Conservation (phyloP, 495 filamentous ascomycete genomes). For the Hyaloscypha hepaticicola region DNA sequence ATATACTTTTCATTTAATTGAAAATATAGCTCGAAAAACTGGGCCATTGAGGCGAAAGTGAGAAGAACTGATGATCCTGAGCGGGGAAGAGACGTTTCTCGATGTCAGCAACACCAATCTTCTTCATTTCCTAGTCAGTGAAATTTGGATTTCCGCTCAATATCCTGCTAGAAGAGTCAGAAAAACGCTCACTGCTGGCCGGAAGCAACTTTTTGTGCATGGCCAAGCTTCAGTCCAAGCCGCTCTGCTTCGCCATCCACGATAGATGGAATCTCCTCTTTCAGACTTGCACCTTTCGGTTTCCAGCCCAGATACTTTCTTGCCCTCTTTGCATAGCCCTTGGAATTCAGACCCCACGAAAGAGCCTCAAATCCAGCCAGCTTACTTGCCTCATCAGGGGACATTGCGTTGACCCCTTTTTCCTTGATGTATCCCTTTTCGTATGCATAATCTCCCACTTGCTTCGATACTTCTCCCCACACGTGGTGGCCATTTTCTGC, state of each 20-base stretch:
- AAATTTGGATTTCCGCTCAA: neutral
- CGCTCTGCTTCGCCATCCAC: constrained; percentile 50
- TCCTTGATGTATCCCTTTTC: constrained; percentile 63
- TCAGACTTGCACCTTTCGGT: constrained; percentile 47
- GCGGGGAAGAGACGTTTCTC: neutral
- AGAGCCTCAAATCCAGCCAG: constrained; percentile 41
- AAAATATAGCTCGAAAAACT: too few species aligned
- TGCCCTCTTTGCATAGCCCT: constrained; percentile 53
- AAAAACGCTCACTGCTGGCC: neutral
- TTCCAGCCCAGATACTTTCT: constrained; percentile 62
- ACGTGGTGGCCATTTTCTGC: constrained; percentile 65
- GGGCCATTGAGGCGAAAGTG: too few species aligned
- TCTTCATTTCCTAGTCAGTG: too few species aligned
- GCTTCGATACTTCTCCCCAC: constrained; percentile 66
- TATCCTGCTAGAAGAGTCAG: neutral
- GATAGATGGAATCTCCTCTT: constrained; percentile 50
- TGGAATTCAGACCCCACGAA: constrained; percentile 59
- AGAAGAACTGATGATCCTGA: too few species aligned
- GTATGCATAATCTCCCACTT: constrained; percentile 59
- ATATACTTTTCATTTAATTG: too few species aligned
- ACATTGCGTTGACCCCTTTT: constrained; percentile 44
- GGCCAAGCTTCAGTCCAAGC: constrained; percentile 34
- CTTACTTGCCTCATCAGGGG: constrained; percentile 24
- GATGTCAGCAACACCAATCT: too few species aligned
- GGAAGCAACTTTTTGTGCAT: constrained; percentile 17